Evolutionary conservation across 2,329 filamentous ascomycete genomes (phyloP).

Genomic region (Aureobasidium sp.): DNA sequence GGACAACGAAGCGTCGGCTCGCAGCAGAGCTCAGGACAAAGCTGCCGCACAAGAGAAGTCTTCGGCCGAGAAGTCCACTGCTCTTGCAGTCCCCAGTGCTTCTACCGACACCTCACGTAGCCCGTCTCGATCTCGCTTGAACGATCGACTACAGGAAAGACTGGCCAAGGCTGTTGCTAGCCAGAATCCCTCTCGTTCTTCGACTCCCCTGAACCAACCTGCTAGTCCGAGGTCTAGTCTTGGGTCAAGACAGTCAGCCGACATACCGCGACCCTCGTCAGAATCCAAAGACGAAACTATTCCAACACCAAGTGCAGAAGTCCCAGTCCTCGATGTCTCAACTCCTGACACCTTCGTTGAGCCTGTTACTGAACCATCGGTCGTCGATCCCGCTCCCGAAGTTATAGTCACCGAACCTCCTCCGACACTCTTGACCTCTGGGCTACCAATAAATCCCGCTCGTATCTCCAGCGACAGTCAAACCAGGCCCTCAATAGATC

Average conservation of each 20-base stretch:
- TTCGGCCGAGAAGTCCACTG: constrained; percentile 22
- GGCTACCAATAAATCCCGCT: constrained; percentile 30
- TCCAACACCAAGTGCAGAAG: not conserved
- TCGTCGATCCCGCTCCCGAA: not conserved
- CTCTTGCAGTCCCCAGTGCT: constrained; percentile 11
- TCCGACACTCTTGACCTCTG: constrained; percentile 25
- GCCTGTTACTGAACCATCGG: constrained; percentile 11
- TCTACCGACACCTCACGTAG: constrained; percentile 44
- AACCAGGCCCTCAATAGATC: constrained; percentile 21
- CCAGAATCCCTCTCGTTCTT: constrained; percentile 22
- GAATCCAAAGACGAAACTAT: constrained; percentile 17
- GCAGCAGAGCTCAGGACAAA: constrained; percentile 34
- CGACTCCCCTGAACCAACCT: constrained; percentile 36
- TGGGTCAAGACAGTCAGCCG: constrained; percentile 35
- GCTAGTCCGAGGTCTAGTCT: constrained; percentile 42
- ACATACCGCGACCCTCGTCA: constrained; percentile 22
- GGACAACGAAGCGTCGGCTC: constrained; percentile 51
- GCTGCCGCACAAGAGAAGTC: constrained; percentile 23
- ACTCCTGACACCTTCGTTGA: not conserved
- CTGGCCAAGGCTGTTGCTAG: constrained; percentile 76
- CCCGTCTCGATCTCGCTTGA: constrained; percentile 59
- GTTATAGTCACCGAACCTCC: not conserved
- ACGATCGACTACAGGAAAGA: constrained; percentile 81
- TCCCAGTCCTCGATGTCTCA: not conserved
- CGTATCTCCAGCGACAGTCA: constrained; percentile 26